Conservation (phyloP, 1,284 basidiomycete species). For the Vanrija humicola region DNA sequence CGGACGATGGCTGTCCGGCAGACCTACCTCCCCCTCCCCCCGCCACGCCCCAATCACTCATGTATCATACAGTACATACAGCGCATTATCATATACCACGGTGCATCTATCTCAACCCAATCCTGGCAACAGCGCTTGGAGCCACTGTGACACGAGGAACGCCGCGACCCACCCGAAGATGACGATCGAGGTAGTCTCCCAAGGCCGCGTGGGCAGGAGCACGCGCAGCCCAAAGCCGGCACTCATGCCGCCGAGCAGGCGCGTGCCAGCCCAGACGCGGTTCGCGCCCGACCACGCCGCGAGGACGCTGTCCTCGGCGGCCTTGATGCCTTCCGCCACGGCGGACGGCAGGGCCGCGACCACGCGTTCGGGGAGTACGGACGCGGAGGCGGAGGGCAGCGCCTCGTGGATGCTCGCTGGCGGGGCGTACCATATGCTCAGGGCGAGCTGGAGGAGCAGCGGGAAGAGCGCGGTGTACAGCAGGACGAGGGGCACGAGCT, state of each 20-base stretch:
- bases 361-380: background rate
- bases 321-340: background rate
- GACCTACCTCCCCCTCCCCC: no score
- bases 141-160: background rate
- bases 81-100: no score
- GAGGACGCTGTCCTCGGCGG: constrained; percentile 48
- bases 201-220: constrained; percentile 52
- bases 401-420: constrained; percentile 26
- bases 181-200: constrained; percentile 72
- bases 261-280: constrained; percentile 77
- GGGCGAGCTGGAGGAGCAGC: constrained; percentile 72
- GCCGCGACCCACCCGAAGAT: constrained; percentile 72
- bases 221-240: constrained; percentile 63
- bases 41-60: no score
- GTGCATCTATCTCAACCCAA: no score
- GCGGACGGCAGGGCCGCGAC: background rate
- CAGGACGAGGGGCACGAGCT: constrained; percentile 70
- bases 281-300: constrained; percentile 54
- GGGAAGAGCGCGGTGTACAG: constrained; percentile 85
- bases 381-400: constrained; percentile 21
- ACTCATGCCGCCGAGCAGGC: constrained; percentile 79
- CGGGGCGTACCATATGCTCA: constrained; percentile 72
- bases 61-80: no score
- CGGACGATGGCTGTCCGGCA: no score
- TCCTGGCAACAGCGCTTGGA: no score